Evolutionary conservation across 768 basidiomycete species (phyloP).

Genomic region (Rhizopogon rudus): DNA sequence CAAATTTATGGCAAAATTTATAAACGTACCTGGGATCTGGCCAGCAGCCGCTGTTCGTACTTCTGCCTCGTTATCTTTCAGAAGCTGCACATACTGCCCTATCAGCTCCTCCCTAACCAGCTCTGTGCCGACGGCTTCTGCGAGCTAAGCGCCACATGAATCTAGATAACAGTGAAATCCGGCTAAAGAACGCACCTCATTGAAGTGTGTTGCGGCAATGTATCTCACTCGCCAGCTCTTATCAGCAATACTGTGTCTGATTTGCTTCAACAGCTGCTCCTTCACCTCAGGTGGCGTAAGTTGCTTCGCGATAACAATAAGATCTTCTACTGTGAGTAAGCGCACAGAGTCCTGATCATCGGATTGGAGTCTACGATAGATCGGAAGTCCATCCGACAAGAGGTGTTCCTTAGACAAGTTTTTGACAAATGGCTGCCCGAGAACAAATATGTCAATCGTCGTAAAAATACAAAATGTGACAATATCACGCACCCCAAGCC

Average conservation of each 20-base stretch:
- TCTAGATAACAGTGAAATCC: neutral
- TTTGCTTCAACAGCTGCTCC: constrained; percentile 82
- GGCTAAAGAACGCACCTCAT: constrained; percentile 54
- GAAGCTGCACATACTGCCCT: constrained; percentile 83
- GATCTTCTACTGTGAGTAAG: constrained; percentile 89
- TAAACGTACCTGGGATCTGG: constrained; percentile 83
- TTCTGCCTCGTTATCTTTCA: constrained; percentile 99
- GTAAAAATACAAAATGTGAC: neutral
- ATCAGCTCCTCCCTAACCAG: constrained; percentile 93
- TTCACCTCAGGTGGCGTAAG: constrained; percentile 87
- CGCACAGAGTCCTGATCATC: constrained; percentile 99
- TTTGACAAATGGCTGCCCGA: constrained; percentile 65
- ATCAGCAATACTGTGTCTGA: constrained; percentile 84
- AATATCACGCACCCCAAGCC: constrained; percentile 75
- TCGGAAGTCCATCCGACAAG: constrained; percentile 79
- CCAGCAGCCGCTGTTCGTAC: constrained; percentile 94
- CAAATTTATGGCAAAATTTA: neutral
- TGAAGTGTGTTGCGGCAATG: constrained; percentile 97
- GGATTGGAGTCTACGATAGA: constrained; percentile 89
- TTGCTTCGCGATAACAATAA: constrained; percentile 87
- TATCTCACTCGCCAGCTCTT: constrained; percentile 99
- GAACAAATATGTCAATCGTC: constrained; percentile 10
- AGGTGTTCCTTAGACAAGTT: constrained; percentile 78
- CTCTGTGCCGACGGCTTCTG: constrained; percentile 84
- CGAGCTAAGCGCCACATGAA: constrained; percentile 49